Conservation (phyloP, 345 rosid genomes). For the Corchorus olitorius region DNA sequence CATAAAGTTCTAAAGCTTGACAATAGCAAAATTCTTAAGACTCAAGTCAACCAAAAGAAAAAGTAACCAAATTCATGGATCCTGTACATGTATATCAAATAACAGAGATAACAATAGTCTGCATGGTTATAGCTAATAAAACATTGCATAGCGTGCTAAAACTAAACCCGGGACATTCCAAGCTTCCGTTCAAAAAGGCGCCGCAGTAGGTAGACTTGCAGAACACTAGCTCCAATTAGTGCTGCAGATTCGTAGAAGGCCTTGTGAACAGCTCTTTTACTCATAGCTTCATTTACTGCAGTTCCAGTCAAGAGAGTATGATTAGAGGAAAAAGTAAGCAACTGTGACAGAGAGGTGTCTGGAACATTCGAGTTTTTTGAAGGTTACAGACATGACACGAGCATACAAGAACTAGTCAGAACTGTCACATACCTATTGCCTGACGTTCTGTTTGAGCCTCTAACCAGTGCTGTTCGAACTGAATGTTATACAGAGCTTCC, state of each 20-base stretch:
- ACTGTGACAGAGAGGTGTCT: neutral
- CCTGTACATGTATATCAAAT: conserved; percentile 10
- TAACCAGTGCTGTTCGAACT: conserved; percentile 80
- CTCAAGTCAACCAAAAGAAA: neutral
- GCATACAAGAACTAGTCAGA: neutral
- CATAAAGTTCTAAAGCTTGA: neutral
- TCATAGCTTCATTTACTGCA: conserved; percentile 73
- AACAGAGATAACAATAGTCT: conserved; percentile 1
- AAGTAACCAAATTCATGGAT: neutral
- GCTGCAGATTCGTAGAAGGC: conserved; percentile 68
- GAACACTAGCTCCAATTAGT: conserved; percentile 55
- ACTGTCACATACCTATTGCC: conserved; percentile 46
- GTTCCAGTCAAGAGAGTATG: conserved; percentile 11
- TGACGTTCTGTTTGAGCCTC: conserved; percentile 86
- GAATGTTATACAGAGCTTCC: conserved; percentile 71
- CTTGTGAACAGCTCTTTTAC: conserved; percentile 61
- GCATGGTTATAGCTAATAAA: conserved; percentile 2
- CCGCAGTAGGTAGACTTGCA: conserved; percentile 71
- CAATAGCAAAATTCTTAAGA: neutral
- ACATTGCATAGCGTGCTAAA: neutral
- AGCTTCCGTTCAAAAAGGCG: conserved; percentile 68
- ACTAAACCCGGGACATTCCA: conserved; percentile 64
- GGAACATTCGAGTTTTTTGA: neutral
- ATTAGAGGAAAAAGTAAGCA: neutral
- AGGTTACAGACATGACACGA: neutral